A percentile compares a stretch with the other conserved stretches of the same genome.
phyloP scores from a whole-genome alignment of 2,329 filamentous ascomycete species.

The Aspergillus uvarum region DNA sequence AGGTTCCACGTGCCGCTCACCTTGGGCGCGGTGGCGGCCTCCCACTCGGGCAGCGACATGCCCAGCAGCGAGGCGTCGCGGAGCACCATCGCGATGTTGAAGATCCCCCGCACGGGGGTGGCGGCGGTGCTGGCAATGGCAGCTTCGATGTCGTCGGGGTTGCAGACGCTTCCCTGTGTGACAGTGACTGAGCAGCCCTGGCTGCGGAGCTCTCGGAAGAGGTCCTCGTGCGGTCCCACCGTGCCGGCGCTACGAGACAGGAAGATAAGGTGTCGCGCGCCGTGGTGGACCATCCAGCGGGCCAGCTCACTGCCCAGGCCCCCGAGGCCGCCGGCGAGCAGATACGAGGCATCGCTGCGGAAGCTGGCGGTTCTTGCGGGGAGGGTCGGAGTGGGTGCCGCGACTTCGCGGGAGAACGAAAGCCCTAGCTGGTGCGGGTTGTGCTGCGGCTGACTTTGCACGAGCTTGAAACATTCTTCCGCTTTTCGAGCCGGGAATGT shows the following conservation, averaged over 20 bases:
- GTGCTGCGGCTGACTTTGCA: no score
- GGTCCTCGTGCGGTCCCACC: not conserved
- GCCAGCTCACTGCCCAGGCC: no score
- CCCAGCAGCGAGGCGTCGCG: not conserved
- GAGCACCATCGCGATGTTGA: not conserved
- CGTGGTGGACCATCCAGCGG: no score
- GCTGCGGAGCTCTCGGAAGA: not conserved
- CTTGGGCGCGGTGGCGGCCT: not conserved
- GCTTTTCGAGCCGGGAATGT: no score
- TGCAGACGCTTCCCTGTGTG: not conserved
- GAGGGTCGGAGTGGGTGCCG: not conserved
- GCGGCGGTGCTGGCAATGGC: not conserved
- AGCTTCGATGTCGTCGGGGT: not conserved
- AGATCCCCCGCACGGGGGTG: not conserved
- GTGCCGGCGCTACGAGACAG: not conserved
- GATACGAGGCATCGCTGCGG: no score
- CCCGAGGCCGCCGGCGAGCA: no score
- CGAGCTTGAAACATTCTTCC: no score
- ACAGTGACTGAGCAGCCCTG: not conserved
- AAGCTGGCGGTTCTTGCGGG: no score
- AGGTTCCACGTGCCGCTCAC: not conserved
- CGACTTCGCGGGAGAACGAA: constrained; percentile 29
- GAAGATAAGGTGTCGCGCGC: no score
- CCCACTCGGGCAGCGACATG: not conserved
- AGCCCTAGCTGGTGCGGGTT: constrained; percentile 8